Evolutionary conservation across 1,284 basidiomycete species (phyloP).

Genomic region (Sanghuangporus weigelae): DNA sequence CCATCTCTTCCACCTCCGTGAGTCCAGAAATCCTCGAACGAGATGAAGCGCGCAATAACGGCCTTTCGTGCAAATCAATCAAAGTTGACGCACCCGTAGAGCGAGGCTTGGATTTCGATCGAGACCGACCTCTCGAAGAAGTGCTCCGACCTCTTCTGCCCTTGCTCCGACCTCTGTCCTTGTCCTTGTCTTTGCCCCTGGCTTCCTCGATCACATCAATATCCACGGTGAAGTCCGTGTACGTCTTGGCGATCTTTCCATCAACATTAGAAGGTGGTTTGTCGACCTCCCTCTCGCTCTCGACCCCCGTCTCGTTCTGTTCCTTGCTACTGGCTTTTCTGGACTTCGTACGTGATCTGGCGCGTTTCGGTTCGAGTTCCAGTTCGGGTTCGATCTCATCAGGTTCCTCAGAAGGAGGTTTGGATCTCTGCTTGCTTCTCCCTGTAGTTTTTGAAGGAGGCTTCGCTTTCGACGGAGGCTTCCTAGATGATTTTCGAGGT

Average conservation of each 20-base stretch:
- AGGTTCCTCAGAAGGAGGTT: constrained; percentile 25
- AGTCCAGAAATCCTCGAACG: neutral
- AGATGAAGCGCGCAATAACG: constrained; percentile 3
- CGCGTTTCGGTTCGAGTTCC: constrained; percentile 12
- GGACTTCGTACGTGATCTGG: constrained; percentile 22
- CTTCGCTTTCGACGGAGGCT: constrained; percentile 5
- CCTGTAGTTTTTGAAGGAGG: constrained; percentile 1
- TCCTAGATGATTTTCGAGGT: constrained; percentile 18
- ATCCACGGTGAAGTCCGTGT: constrained; percentile 10
- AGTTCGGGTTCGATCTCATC: neutral
- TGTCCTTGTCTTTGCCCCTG: constrained; percentile 2
- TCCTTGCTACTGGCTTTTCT: constrained; percentile 27
- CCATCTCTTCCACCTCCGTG: constrained; percentile 1
- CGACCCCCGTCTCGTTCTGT: constrained; percentile 22
- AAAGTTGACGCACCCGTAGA: neutral
- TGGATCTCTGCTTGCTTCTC: constrained; percentile 18
- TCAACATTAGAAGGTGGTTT: constrained; percentile 15
- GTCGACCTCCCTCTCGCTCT: constrained; percentile 1
- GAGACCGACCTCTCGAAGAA: constrained; percentile 4
- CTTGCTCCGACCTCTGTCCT: neutral
- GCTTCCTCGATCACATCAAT: constrained; percentile 9
- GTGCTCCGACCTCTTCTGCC: neutral
- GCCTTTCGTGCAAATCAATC: constrained; percentile 6
- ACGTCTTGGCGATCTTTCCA: constrained; percentile 5
- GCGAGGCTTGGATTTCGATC: constrained; percentile 11